These are phyloP conservation scores for Fusarium sp. DNA, from an alignment of 2,329 filamentous ascomycete species.

Conservation along the genomic window DNA sequence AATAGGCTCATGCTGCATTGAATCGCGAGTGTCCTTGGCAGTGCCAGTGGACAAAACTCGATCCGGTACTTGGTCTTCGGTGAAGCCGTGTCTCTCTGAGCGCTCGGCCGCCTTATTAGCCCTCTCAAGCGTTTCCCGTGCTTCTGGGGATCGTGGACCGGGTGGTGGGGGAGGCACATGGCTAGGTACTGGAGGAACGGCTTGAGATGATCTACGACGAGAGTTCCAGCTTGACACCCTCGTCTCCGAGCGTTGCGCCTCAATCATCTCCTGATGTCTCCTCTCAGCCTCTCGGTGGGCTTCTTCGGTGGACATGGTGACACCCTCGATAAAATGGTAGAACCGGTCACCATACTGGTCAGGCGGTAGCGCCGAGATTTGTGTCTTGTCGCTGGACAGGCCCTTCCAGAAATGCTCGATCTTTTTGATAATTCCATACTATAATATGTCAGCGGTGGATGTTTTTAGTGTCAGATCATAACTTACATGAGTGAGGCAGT, in stretches of 20 bases:
- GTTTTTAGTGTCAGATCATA: not conserved
- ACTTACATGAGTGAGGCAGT: constrained; percentile 95
- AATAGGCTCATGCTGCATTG: constrained; percentile 64
- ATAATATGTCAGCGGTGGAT: constrained; percentile 43
- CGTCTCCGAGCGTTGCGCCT: constrained; percentile 50
- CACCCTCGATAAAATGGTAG: constrained; percentile 87
- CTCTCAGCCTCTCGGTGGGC: constrained; percentile 72
- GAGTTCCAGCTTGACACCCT: constrained; percentile 53
- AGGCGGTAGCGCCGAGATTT: constrained; percentile 93
- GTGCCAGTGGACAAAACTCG: constrained; percentile 62
- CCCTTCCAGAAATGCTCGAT: constrained; percentile 98
- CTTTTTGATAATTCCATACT: constrained; percentile 96
- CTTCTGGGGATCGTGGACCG: constrained; percentile 51
- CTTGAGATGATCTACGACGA: constrained; percentile 48
- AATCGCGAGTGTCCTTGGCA: constrained; percentile 61
- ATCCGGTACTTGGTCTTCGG: constrained; percentile 67
- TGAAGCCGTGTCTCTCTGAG: constrained; percentile 48
- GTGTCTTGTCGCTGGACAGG: constrained; percentile 80
- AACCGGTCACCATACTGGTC: constrained; percentile 94
- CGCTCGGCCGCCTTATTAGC: constrained; percentile 54
- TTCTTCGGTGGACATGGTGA: constrained; percentile 91
- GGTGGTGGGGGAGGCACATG: constrained; percentile 58
- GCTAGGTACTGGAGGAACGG: constrained; percentile 58
- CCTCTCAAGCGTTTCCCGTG: constrained; percentile 54
- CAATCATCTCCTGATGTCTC: constrained; percentile 69